Evolutionary conservation across 257 asterid genomes (phyloP), one percentile per base, ranked within the genome.

Genomic region (Paulownia fortunei): DNA sequence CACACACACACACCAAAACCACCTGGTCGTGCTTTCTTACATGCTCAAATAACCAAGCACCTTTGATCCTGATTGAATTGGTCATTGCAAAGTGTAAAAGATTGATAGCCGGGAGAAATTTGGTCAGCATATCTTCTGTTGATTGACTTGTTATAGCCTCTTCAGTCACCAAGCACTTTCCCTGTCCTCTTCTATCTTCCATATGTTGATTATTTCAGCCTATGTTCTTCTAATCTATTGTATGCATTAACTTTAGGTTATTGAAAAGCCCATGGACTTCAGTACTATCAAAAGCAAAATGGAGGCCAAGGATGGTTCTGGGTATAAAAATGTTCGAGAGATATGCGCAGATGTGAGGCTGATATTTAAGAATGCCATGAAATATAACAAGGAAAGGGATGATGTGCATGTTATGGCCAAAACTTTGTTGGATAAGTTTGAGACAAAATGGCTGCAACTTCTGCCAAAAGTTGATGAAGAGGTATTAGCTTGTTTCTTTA

Each of bases 211-310:
- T 9, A 24, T 72, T 58, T 37, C 36, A 8, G 72, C 15, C 47
- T 78, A 49, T 75, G 15, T 79, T 69, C 41, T 70, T 77, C 42
- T 36, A 54, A 39, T 41, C 32, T 78, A 16, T 59, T 61, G 36
- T 46, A 6, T 30, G 2, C 34, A 12, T 63, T 66, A 60, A 60
- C 67, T 36, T 70, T 80, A 94, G 98, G 93, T 94, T 74, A 94
- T 94, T 82, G 93, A 92, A 87, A 94, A 92, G 88, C 98, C 98
- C 44, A 92, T 94, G 98, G 98, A 94, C 82, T 94, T 94, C 79
- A 91, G 97, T 83, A 92, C 98, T 41, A 82, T 94, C 76, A 86
- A 83, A 82, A 84, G 82, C 83, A 92, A 91, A 86, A 94, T 94
- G 97, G 98, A 94, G 88, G 94, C 90, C 70, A 88, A 88, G 82